A percentile compares a stretch with the other conserved stretches of the same genome.
Evolutionary conservation across 352 stramenopile species (phyloP).

Genomic region (Phytophthora tentaculata): DNA sequence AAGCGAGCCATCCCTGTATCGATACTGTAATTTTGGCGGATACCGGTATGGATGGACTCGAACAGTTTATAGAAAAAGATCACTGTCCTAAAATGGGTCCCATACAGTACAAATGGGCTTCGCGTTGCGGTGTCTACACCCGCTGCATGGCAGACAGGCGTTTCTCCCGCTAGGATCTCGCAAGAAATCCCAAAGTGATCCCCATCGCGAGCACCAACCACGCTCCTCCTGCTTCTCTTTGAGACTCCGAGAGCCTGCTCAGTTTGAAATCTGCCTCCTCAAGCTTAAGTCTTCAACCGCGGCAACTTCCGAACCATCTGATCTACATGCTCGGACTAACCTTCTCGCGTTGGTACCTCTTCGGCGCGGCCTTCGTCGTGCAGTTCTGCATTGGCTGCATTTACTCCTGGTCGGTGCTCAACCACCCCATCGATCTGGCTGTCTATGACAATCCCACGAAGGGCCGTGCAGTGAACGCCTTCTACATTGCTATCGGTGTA

Average conservation of each 20-base stretch:
- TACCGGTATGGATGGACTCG: no score
- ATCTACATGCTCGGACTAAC: slow-evolving; percentile 31
- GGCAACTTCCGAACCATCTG: slow-evolving; percentile 1
- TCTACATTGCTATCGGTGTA: slow-evolving; percentile 72
- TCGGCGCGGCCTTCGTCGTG: slow-evolving; percentile 63
- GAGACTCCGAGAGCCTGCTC: slow-evolving; percentile 4
- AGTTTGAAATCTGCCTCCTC: slow-evolving; percentile 34
- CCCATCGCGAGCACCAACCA: slow-evolving; percentile 25
- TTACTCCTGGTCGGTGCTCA: slow-evolving; percentile 78
- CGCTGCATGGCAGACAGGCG: slow-evolving; percentile 28
- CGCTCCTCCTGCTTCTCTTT: background rate
- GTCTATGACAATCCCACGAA: slow-evolving; percentile 57
- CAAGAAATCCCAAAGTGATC: slow-evolving; percentile 10
- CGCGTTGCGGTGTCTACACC: slow-evolving; percentile 18
- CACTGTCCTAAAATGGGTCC: no score
- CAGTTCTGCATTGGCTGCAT: slow-evolving; percentile 77
- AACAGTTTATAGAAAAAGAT: no score
- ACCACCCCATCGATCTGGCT: slow-evolving; percentile 63
- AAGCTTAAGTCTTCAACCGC: slow-evolving; percentile 18
- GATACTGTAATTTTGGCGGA: no score
- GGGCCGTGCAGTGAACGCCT: slow-evolving; percentile 63
- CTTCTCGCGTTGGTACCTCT: slow-evolving; percentile 67
- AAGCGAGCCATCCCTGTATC: no score
- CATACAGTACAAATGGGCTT: no score
- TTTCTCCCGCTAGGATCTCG: slow-evolving; percentile 30